Evolutionary conservation across 768 basidiomycete species (phyloP).

Genomic region (Hericium coralloides): DNA sequence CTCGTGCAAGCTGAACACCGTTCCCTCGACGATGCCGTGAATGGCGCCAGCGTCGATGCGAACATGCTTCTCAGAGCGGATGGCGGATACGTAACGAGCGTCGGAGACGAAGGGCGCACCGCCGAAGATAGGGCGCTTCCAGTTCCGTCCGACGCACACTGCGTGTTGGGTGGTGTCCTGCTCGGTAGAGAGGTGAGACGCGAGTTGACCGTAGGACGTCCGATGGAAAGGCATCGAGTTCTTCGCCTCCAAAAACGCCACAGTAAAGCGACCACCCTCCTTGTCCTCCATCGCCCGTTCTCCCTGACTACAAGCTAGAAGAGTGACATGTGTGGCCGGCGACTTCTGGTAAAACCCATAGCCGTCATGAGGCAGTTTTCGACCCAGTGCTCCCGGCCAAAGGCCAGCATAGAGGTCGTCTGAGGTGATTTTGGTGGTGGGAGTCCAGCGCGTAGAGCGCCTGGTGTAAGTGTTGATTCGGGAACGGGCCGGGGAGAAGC

Average conservation of each 20-base stretch:
- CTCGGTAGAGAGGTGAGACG: slow-evolving; percentile 32
- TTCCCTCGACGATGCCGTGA: slow-evolving; percentile 57
- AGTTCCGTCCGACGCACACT: slow-evolving; percentile 40
- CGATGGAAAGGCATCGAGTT: slow-evolving; percentile 42
- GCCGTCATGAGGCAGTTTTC: slow-evolving; percentile 24
- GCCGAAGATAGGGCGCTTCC: slow-evolving; percentile 43
- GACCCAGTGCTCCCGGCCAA: slow-evolving; percentile 46
- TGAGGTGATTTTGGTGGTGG: slow-evolving; percentile 34
- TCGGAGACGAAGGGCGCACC: slow-evolving; percentile 48
- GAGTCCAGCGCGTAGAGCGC: slow-evolving; percentile 47
- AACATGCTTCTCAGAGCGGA: slow-evolving; percentile 28
- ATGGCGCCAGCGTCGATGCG: slow-evolving; percentile 50
- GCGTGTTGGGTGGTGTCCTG: slow-evolving; percentile 37
- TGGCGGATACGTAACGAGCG: slow-evolving; percentile 35
- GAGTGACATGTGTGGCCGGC: slow-evolving; percentile 37
- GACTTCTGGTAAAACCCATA: slow-evolving; percentile 35
- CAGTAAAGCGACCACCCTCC: slow-evolving; percentile 55
- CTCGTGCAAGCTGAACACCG: slow-evolving; percentile 49
- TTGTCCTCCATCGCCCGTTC: slow-evolving; percentile 53
- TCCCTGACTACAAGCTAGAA: slow-evolving; percentile 48
- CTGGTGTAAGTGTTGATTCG: slow-evolving; percentile 34
- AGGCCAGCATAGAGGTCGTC: slow-evolving; percentile 48
- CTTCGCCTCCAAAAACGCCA: slow-evolving; percentile 39
- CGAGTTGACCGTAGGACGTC: slow-evolving; percentile 40
- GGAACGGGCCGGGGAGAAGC: slow-evolving; percentile 40